These are phyloP conservation scores for Pulveroboletus ravenelii DNA, from an alignment of 768 basidiomycete genomes.

Conservation along the genomic window DNA sequence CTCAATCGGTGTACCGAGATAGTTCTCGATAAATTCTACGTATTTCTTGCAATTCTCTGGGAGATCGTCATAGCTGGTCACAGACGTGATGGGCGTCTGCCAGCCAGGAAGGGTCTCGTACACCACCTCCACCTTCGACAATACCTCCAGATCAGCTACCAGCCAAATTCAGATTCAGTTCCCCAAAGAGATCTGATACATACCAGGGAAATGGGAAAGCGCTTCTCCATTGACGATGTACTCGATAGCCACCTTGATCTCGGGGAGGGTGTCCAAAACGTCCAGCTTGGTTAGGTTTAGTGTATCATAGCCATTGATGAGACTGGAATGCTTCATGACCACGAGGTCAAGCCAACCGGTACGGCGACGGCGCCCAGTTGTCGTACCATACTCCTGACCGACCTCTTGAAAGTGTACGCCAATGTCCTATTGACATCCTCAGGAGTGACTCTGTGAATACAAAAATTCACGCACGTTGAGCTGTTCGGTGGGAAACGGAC, in stretches of 20 bases:
- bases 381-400: conserved; percentile 86
- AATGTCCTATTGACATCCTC: conserved; percentile 46
- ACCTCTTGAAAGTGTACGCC: conserved; percentile 91
- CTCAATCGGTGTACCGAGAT: conserved; percentile 66
- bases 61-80: conserved; percentile 63
- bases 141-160: conserved; percentile 77
- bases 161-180: not conserved
- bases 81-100: conserved; percentile 68
- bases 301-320: conserved; percentile 93
- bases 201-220: conserved; percentile 83
- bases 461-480: conserved; percentile 59
- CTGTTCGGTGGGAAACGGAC: conserved; percentile 96
- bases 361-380: conserved; percentile 87
- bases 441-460: not conserved
- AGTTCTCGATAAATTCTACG: conserved; percentile 79
- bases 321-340: conserved; percentile 84
- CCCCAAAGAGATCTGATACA: conserved; percentile 17
- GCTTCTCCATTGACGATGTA: conserved; percentile 77
- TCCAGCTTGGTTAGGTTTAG: conserved; percentile 97
- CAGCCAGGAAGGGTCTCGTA: conserved; percentile 92
- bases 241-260: conserved; percentile 84
- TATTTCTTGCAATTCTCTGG: conserved; percentile 85
- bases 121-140: conserved; percentile 75
- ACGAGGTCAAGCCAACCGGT: conserved; percentile 98
- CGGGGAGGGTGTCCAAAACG: conserved; percentile 74